Evolutionary conservation across 2,329 filamentous ascomycete genomes (phyloP), one percentile per base, ranked within the genome.

Genomic region (Thermomyces lanuginosus): DNA sequence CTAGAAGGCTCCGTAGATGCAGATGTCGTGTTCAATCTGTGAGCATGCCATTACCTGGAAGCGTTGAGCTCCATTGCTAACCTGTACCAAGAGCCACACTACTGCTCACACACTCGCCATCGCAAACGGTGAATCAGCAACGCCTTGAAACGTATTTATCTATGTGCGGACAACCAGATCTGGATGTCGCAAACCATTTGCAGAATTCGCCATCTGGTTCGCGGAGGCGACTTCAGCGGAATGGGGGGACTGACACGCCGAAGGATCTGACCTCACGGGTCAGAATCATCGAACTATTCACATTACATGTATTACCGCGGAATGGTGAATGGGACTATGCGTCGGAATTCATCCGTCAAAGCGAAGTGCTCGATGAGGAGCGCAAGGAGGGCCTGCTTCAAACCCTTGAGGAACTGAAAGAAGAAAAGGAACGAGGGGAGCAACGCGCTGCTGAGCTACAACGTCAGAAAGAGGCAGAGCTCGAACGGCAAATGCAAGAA

Each of bases 251-350:
- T 21, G 74, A 82, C 45, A 91, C 82, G 0, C 82, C 82, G 0
- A 72, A 80, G 35, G 82, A 92, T 46, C 68, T 92, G 18, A 76
- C 79, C 39, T 74, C 81, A 4, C 69, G 83, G 23, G 74, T 93
- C 36, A 92, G 91, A 58, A 79, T 98, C 21, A 69, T 98, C 26
- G 89, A 98, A 55, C 65, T 98, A 6, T 98, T 93, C 51, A 91
- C 83, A 1, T 66, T 98, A 4, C 89, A 98, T 46, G 81, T 95
- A 5, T 69, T 98, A n/a, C 73, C 86, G 4, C 69, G 82, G 28
- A 95, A 93, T 41, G 74, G 81, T 30, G 83, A 95, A 55, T 98
- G 89, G 89, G 81, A 92, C 32, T 93, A 93, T 43, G 82, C 89
- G 3, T 70, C 72, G 33, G 80, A 92, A 41, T 95, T 95, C 50